A percentile compares a stretch with the other conserved stretches of the same genome.
These are phyloP conservation scores for Mycotypha africana DNA, from an alignment of 371 early-diverging fungal genomes.

Conservation along the genomic window DNA sequence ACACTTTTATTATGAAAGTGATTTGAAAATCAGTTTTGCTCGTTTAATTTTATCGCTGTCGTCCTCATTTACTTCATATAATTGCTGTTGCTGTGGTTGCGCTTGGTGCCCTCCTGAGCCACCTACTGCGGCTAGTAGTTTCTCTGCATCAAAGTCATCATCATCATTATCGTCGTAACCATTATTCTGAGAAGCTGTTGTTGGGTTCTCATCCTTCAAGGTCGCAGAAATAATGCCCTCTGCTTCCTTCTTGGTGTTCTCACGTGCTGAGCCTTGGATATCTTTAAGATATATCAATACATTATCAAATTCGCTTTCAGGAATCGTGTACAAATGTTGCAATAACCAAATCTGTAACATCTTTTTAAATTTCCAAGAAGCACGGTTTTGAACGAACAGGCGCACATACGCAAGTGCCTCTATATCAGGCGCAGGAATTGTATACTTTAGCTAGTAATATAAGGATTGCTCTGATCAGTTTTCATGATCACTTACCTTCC, in stretches of 20 bases:
- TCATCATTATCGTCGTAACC: slow-evolving; percentile 14
- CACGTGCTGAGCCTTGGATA: slow-evolving; percentile 24
- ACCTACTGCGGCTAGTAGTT: no score
- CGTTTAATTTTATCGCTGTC: slow-evolving; percentile 17
- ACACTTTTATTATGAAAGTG: slow-evolving; percentile 15
- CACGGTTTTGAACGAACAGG: slow-evolving; percentile 21
- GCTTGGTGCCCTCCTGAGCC: no score
- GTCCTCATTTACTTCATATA: slow-evolving; percentile 6
- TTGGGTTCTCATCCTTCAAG: slow-evolving; percentile 5
- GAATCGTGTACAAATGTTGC: slow-evolving; percentile 43
- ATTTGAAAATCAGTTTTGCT: slow-evolving; percentile 20
- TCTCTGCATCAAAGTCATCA: slow-evolving; percentile 43
- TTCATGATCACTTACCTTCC: slow-evolving; percentile 6
- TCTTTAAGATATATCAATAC: slow-evolving; percentile 20
- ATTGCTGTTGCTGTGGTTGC: neutral
- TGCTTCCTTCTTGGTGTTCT: slow-evolving; percentile 18
- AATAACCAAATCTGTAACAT: slow-evolving; percentile 59
- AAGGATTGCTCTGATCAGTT: no score
- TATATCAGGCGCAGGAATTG: neutral
- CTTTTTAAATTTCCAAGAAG: slow-evolving; percentile 60
- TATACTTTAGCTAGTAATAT: neutral
- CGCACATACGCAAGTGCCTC: slow-evolving; percentile 29
- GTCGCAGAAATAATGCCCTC: slow-evolving; percentile 14
- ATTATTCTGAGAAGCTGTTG: slow-evolving; percentile 18
- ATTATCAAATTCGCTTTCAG: slow-evolving; percentile 18